Conservation (phyloP, 2,329 filamentous ascomycete genomes). For the Cucurbitaria berberidis region DNA sequence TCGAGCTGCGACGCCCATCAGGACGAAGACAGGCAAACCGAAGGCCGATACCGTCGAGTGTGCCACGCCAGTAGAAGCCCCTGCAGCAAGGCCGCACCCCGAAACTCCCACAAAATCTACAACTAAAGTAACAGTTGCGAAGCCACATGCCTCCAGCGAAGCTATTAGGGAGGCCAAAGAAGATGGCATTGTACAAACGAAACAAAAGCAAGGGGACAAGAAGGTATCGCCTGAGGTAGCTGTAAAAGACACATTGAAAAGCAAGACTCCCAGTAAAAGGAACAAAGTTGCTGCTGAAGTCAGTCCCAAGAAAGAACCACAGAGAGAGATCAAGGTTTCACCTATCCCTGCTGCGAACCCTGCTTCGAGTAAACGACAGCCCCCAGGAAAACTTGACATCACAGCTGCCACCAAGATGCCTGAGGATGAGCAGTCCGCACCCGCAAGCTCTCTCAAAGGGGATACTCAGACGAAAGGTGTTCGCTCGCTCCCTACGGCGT, state of each 20-base stretch:
- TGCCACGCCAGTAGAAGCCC: constrained; percentile 1
- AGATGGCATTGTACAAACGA: constrained; percentile 5
- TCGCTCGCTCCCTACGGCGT: constrained; percentile 44
- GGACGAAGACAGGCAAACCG: constrained; percentile 33
- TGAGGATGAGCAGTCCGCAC: constrained; percentile 24
- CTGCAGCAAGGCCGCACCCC: constrained; percentile 12
- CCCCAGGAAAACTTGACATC: constrained; percentile 57
- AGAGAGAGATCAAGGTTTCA: constrained; percentile 9
- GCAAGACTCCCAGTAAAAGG: constrained; percentile 29
- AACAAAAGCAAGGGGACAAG: constrained; percentile 23
- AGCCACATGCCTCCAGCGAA: constrained; percentile 18
- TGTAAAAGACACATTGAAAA: constrained; percentile 26
- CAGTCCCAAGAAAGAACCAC: constrained; percentile 15
- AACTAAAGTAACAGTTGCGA: constrained; percentile 14
- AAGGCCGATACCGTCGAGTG: constrained; percentile 7
- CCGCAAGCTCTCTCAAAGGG: constrained; percentile 21
- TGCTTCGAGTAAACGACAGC: constrained; percentile 44
- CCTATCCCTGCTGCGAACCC: constrained; percentile 14
- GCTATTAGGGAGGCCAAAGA: constrained; percentile 19
- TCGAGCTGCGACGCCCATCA: constrained; percentile 38
- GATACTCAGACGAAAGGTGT: constrained; percentile 33
- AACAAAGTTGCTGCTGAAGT: constrained; percentile 12
- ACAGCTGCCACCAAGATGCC: constrained; percentile 44
- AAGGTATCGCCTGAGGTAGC: constrained; percentile 18
- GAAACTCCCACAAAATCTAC: constrained; percentile 29